Percentiles rank a stretch among this genome's conserved stretches.
Evolutionary conservation across 2,329 filamentous ascomycete genomes (phyloP).

Genomic region (Fusarium sp.): DNA sequence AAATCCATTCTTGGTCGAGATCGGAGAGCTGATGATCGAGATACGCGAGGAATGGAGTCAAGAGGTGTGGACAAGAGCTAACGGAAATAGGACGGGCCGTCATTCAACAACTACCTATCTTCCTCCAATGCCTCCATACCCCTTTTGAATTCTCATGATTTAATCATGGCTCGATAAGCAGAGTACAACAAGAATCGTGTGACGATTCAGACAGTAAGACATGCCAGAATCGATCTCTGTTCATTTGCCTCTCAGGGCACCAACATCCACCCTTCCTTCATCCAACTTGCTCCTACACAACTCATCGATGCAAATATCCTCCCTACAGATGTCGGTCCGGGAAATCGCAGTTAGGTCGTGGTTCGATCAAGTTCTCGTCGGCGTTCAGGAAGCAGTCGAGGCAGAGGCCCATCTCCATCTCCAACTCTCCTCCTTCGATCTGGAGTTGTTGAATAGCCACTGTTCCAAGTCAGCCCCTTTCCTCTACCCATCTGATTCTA

Average conservation of each 20-base stretch:
- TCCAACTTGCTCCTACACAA: not conserved
- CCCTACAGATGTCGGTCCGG: not conserved
- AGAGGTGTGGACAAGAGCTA: not conserved
- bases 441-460: not conserved
- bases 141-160: not conserved
- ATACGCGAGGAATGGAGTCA: not conserved
- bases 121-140: not conserved
- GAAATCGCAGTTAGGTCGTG: not conserved
- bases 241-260: not conserved
- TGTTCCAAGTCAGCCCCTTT: not conserved
- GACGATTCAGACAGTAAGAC: not conserved
- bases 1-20: not conserved
- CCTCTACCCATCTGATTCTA: not conserved
- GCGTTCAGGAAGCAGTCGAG: not conserved
- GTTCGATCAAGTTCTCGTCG: not conserved
- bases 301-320: not conserved
- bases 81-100: not conserved
- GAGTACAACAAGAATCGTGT: not conserved
- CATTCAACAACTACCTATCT: not conserved
- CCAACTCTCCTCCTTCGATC: not conserved
- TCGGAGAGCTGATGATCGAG: not conserved
- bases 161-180: not conserved
- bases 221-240: not conserved
- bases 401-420: not conserved
- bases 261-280: not conserved